Percentiles rank a stretch among this genome's conserved stretches.
Evolutionary conservation across 345 rosid genomes (phyloP).

Genomic region (Brassica napus): DNA sequence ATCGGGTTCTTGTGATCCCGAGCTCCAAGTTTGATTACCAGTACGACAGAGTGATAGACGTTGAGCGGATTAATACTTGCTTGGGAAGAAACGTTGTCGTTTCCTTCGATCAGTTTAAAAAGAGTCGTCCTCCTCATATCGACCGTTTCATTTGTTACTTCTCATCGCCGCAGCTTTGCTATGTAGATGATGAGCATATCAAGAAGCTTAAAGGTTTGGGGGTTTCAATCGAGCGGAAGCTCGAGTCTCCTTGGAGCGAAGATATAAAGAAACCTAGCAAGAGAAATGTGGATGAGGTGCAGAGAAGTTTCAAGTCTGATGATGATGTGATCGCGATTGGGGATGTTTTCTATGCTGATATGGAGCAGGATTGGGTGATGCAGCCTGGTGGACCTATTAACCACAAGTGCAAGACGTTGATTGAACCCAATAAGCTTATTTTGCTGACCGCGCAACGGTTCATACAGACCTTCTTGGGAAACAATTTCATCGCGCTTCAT

Average conservation of each 20-base stretch:
- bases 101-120: slow-evolving; percentile 64
- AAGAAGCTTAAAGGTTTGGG: slow-evolving; percentile 79
- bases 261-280: slow-evolving; percentile 69
- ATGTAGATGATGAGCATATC: slow-evolving; percentile 74
- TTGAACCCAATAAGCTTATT: slow-evolving; percentile 79
- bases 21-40: slow-evolving; percentile 70
- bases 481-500: slow-evolving; percentile 70
- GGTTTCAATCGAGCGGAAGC: slow-evolving; percentile 62
- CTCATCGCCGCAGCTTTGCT: slow-evolving; percentile 68
- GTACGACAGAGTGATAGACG: slow-evolving; percentile 69
- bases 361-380: slow-evolving; percentile 77
- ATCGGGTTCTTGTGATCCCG: slow-evolving; percentile 75
- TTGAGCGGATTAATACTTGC: slow-evolving; percentile 69
- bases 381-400: slow-evolving; percentile 95
- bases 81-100: slow-evolving; percentile 70
- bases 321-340: slow-evolving; percentile 85
- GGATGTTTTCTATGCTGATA: slow-evolving; percentile 79
- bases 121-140: slow-evolving; percentile 44
- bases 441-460: slow-evolving; percentile 72
- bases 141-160: slow-evolving; percentile 73
- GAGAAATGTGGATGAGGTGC: slow-evolving; percentile 56
- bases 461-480: not conserved
- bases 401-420: slow-evolving; percentile 84
- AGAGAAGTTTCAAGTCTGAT: slow-evolving; percentile 54
- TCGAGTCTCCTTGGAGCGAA: slow-evolving; percentile 82